Percentiles rank a stretch among this genome's conserved stretches.
Conservation (phyloP, 768 basidiomycete genomes). For the Boletus tomentosulus region DNA sequence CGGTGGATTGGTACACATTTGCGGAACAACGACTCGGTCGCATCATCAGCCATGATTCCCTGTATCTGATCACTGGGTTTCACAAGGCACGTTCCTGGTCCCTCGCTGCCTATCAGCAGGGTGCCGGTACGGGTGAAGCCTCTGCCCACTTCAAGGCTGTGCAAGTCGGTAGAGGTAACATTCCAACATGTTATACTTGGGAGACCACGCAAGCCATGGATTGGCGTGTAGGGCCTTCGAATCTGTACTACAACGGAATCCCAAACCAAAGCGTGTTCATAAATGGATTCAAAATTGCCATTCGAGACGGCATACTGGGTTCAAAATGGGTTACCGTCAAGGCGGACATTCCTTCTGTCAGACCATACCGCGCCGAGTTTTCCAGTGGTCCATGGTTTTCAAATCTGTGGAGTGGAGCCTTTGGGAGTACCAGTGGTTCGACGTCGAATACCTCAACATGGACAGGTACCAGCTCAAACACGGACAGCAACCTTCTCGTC, state of each 20-base stretch:
- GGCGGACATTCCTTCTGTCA: neutral
- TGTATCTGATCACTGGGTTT: conserved; percentile 23
- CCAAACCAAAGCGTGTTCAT: conserved; percentile 22
- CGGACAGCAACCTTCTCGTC: neutral
- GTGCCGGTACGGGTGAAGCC: conserved; percentile 2
- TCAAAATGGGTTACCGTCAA: conserved; percentile 2
- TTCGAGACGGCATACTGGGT: neutral
- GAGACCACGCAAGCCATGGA: conserved; percentile 2
- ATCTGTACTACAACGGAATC: neutral
- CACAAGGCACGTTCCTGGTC: conserved; percentile 23
- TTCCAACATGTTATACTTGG: conserved; percentile 8
- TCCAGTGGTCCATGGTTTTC: neutral
- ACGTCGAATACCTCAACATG: too few relatives aligned
- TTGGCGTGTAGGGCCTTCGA: conserved; percentile 6
- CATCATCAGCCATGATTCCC: conserved; percentile 15
- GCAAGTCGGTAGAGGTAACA: neutral
- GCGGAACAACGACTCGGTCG: conserved; percentile 17
- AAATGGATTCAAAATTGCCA: conserved; percentile 17
- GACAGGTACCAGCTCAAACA: neutral
- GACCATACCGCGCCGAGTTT: neutral
- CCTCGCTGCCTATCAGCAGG: conserved; percentile 15
- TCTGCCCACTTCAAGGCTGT: conserved; percentile 8
- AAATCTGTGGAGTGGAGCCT: neutral
- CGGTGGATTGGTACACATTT: conserved; percentile 27
- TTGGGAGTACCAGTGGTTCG: neutral